Evolutionary conservation across 1,284 basidiomycete species (phyloP), one percentile per base, ranked within the genome.

Genomic region (Vanrija pseudolonga): DNA sequence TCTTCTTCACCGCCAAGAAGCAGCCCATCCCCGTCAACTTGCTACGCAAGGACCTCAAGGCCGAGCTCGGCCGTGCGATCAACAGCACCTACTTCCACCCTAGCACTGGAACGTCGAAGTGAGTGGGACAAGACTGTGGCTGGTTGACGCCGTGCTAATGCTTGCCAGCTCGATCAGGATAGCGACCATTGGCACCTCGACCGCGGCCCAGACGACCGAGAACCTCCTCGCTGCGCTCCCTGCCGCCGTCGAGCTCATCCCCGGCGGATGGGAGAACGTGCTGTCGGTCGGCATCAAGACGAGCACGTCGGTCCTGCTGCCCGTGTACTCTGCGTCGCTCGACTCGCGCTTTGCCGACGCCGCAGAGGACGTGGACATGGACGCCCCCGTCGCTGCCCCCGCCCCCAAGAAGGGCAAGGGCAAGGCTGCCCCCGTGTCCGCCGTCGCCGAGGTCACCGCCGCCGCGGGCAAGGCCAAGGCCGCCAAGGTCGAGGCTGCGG

Each of bases 1-100:
- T 88, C 65, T 98, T 92, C 81, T 93, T 97, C 65, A 83, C 90
- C 20, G 89, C 91, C 1, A 97, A 97, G 77, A 98, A 98, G 90
- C 89, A 94, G 73, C 95, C 95, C 3, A 89, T 98, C 47, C 90
- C 95, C 2, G 93, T 98, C 39, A 86, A 85, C 65, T 69, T 98
- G 47, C 85, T 82, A 14, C 85, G 86, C 45, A 93, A 92, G 69
- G 87, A 93, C 73, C 80, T 98, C 56, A 94, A 95, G 74, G 82
- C 81, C 39, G 91, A 97, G 69, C 82, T 98, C 5, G 92, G 95
- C 69, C 83, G 85, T 39, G 94, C 94, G 12, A 86, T 98, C 60
- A 85, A 85, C 7, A 90, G 90, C 15, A 95, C 95, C 0, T 96
- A 94, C 75, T 90, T 93, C 85, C 86, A 92, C 72, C 89, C 91